phyloP scores from a whole-genome alignment of 176 grass and related monocot genomes.

The Oryza glaberrima region DNA sequence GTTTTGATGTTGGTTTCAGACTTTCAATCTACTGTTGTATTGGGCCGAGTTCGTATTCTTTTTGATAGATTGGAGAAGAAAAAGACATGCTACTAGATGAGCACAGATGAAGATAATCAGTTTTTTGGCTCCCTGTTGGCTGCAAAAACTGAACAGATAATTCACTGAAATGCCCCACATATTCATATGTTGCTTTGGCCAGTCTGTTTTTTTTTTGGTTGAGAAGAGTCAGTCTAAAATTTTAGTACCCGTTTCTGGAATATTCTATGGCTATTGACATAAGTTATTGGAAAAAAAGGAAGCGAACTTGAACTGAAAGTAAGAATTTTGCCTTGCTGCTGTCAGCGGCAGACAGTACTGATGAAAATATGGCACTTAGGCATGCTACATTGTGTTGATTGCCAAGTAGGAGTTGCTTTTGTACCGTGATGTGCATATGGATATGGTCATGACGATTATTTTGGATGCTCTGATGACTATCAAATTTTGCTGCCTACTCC shows the following conservation, averaged over 20 bases:
- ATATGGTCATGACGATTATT: background rate
- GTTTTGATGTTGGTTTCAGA: background rate
- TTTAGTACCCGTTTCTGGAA: background rate
- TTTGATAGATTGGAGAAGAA: background rate
- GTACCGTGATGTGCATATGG: background rate
- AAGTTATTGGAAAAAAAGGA: background rate
- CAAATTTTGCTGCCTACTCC: background rate
- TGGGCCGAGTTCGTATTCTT: background rate
- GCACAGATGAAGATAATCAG: background rate
- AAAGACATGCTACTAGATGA: background rate
- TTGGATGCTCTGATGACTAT: background rate
- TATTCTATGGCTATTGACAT: background rate
- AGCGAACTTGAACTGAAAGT: background rate
- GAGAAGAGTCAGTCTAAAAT: background rate
- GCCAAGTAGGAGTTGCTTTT: background rate
- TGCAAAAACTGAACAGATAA: background rate
- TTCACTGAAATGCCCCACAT: background rate
- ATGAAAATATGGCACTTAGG: background rate
- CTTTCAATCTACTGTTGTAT: background rate
- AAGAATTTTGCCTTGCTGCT: background rate
- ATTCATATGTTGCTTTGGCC: background rate
- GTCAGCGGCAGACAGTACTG: background rate
- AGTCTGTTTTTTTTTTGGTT: background rate
- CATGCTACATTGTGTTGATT: slow-evolving; percentile 31
- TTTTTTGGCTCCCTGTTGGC: background rate